A percentile compares a stretch with the other conserved stretches of the same genome.
Evolutionary conservation across 306 rosid genomes (phyloP).

Genomic region (Quercus engelmannii): DNA sequence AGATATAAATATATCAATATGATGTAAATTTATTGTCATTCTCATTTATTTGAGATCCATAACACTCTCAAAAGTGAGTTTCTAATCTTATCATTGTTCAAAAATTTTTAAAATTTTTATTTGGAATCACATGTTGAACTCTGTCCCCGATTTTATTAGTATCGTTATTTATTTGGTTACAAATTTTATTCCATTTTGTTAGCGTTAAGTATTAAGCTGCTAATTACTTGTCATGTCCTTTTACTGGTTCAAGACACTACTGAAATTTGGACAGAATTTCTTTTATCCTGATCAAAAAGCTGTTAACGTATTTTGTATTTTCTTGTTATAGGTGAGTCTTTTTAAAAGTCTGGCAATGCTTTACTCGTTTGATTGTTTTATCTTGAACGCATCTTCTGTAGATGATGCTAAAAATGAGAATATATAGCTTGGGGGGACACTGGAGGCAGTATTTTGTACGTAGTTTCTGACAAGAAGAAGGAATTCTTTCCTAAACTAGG

Average conservation of each 20-base stretch:
- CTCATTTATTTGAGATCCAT: background rate
- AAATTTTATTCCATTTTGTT: background rate
- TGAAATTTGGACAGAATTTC: background rate
- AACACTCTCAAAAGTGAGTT: background rate
- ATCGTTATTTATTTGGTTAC: background rate
- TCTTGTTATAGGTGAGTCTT: conserved; percentile 34
- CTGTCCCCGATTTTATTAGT: background rate
- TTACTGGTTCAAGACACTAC: background rate
- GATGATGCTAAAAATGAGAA: conserved; percentile 28
- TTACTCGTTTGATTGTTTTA: too few species aligned
- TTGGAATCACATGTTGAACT: background rate
- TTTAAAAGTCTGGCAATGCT: conserved; percentile 39
- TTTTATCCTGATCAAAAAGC: background rate
- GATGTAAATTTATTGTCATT: background rate
- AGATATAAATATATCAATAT: background rate
- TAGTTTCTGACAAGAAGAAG: too few species aligned
- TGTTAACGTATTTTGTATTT: background rate
- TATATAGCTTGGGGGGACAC: background rate
- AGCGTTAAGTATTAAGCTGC: background rate
- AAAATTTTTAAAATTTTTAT: background rate
- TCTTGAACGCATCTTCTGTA: conserved; percentile 28
- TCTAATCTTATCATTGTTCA: background rate
- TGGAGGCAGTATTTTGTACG: too few species aligned
- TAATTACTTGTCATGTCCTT: background rate
- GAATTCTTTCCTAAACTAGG: too few species aligned